Evolutionary conservation across 2,329 filamentous ascomycete genomes (phyloP).

Genomic region (Diaporthe citriasiana): DNA sequence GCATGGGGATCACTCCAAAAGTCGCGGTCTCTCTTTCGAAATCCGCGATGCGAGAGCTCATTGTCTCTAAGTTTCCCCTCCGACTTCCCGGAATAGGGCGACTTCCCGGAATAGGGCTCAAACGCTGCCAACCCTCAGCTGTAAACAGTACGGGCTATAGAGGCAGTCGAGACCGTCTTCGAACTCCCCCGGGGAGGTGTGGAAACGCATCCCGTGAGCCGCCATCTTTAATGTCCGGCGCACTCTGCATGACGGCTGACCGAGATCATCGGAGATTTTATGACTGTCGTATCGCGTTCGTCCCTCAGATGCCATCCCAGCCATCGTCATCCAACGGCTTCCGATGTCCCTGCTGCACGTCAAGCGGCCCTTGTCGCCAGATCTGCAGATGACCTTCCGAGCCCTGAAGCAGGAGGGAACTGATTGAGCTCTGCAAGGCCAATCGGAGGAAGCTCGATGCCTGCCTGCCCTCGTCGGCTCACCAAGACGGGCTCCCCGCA

Average conservation of each 20-base stretch:
- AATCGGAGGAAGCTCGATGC: background rate
- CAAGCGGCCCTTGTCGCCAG: background rate
- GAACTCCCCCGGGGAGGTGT: background rate
- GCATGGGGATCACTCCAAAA: background rate
- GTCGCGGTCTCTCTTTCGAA: background rate
- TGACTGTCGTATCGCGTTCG: slow-evolving; percentile 26
- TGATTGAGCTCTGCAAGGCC: background rate
- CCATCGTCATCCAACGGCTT: background rate
- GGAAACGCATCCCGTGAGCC: background rate
- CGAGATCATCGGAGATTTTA: slow-evolving; percentile 24
- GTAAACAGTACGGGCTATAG: background rate
- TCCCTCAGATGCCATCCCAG: slow-evolving; percentile 20
- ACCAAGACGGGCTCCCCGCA: slow-evolving; percentile 18
- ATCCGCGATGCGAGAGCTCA: slow-evolving; percentile 14
- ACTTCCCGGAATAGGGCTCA: background rate
- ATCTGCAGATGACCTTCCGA: slow-evolving; percentile 2
- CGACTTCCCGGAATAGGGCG: background rate
- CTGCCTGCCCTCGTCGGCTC: background rate
- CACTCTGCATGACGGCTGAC: slow-evolving; percentile 16
- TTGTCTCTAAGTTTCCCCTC: background rate
- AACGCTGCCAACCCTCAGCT: background rate
- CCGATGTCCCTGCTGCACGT: slow-evolving; percentile 12
- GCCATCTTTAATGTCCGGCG: slow-evolving; percentile 3
- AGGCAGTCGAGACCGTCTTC: slow-evolving; percentile 9
- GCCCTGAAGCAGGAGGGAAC: slow-evolving; percentile 1